Evolutionary conservation across 495 filamentous ascomycete genomes (phyloP).

Genomic region (Hypoxylon intermedium): DNA sequence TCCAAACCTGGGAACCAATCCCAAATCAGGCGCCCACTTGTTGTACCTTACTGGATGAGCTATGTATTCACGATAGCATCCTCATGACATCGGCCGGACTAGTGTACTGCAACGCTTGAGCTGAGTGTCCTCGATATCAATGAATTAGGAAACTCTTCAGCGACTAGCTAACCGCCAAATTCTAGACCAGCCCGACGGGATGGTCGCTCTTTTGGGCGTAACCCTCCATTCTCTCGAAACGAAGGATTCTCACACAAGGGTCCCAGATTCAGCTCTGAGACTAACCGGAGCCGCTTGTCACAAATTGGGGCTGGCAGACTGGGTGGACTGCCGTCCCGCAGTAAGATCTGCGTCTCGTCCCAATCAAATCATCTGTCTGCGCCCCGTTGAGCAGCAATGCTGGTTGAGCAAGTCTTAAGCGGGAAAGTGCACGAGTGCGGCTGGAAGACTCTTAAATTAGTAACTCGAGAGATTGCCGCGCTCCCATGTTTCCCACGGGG

Average conservation of each 20-base stretch:
- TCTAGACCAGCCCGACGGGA: background rate
- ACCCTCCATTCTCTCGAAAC: background rate
- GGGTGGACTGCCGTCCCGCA: background rate
- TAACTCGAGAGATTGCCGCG: background rate
- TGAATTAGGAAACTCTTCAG: background rate
- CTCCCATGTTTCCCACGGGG: background rate
- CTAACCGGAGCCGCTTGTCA: background rate
- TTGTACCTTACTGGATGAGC: too few relatives aligned
- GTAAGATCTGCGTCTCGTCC: constrained; percentile 23
- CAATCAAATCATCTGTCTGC: constrained; percentile 6
- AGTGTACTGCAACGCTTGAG: background rate
- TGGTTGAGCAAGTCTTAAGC: constrained; percentile 1
- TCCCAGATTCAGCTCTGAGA: background rate
- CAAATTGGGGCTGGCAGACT: constrained; percentile 3
- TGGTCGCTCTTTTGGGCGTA: background rate
- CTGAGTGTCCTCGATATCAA: background rate
- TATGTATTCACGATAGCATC: too few relatives aligned
- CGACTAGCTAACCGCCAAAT: background rate
- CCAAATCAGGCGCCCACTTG: too few relatives aligned
- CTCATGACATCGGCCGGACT: too few relatives aligned
- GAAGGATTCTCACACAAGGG: background rate
- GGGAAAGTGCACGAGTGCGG: background rate
- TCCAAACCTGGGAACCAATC: background rate
- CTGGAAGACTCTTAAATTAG: constrained; percentile 7
- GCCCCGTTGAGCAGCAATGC: background rate